Conservation (phyloP, 1,284 basidiomycete species). For the Hypsizygus ulmarius region DNA sequence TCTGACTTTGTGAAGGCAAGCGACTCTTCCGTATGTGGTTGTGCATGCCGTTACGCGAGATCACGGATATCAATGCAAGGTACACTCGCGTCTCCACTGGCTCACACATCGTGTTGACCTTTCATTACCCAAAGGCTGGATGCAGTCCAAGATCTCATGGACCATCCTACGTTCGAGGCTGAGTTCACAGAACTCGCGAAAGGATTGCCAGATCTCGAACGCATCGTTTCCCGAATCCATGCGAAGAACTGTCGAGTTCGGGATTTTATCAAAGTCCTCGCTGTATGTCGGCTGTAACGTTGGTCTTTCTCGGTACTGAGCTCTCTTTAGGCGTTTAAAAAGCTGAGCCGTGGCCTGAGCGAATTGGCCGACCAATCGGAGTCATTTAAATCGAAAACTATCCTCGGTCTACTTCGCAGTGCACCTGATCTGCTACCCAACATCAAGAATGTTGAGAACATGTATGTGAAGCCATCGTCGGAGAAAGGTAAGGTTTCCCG, state of each 20-base stretch:
- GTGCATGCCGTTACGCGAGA: slow-evolving; percentile 82
- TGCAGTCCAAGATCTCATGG: slow-evolving; percentile 87
- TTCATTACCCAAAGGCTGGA: slow-evolving; percentile 60
- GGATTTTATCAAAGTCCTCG: slow-evolving; percentile 83
- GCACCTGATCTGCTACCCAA: slow-evolving; percentile 76
- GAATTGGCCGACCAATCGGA: slow-evolving; percentile 66
- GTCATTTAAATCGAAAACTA: slow-evolving; percentile 72
- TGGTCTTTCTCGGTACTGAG: neutral
- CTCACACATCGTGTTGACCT: slow-evolving; percentile 8
- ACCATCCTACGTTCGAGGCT: slow-evolving; percentile 70
- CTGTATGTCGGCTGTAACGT: slow-evolving; percentile 42
- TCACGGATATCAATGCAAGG: slow-evolving; percentile 85
- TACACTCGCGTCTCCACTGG: slow-evolving; percentile 28
- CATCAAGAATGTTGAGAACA: slow-evolving; percentile 69
- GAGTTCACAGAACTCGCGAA: slow-evolving; percentile 76
- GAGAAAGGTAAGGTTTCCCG: slow-evolving; percentile 55
- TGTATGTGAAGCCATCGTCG: slow-evolving; percentile 57
- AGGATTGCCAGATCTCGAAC: slow-evolving; percentile 88
- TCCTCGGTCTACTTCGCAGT: slow-evolving; percentile 72
- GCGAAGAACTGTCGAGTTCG: slow-evolving; percentile 84
- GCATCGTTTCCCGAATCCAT: slow-evolving; percentile 90
- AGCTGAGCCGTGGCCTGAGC: slow-evolving; percentile 64
- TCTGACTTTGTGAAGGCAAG: slow-evolving; percentile 56
- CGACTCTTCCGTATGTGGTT: slow-evolving; percentile 93
- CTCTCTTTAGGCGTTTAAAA: slow-evolving; percentile 65